A percentile compares a stretch with the other conserved stretches of the same genome.
Conservation (phyloP, 2,329 filamentous ascomycete species). For the Cordyceps pruinosa region DNA sequence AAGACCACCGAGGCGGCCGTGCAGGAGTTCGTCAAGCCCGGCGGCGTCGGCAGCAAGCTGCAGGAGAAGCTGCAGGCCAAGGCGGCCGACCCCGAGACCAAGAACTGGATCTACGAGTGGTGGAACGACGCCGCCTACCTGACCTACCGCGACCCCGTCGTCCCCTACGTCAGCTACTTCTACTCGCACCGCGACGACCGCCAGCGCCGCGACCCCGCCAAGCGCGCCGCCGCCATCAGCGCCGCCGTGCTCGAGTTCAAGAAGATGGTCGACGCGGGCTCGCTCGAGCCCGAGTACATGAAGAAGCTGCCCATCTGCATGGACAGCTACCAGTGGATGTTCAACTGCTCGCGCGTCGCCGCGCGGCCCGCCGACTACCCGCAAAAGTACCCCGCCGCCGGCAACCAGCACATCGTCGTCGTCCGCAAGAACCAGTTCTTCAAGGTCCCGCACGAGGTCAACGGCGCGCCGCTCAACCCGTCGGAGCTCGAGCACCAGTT, state of each 20-base stretch:
- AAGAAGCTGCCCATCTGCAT: constrained; percentile 95
- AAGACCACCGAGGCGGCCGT: constrained; percentile 75
- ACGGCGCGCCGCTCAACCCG: constrained; percentile 79
- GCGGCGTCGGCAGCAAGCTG: constrained; percentile 71
- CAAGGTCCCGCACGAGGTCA: constrained; percentile 77
- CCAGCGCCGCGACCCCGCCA: constrained; percentile 76
- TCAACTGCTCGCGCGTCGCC: constrained; percentile 84
- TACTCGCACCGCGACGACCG: constrained; percentile 97
- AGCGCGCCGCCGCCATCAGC: constrained; percentile 85
- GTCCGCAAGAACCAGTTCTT: constrained; percentile 97
- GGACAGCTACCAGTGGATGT: constrained; percentile 99
- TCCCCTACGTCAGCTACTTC: constrained; percentile 98
- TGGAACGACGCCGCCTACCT: constrained; percentile 97
- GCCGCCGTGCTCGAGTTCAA: constrained; percentile 89
- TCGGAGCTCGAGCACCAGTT: constrained; percentile 89
- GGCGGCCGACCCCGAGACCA: constrained; percentile 69
- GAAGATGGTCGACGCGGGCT: constrained; percentile 74
- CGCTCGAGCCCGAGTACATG: constrained; percentile 96
- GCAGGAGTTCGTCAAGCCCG: constrained; percentile 80
- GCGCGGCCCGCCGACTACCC: constrained; percentile 76
- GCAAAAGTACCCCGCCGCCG: constrained; percentile 66
- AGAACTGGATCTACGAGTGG: constrained; percentile 97
- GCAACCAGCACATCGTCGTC: constrained; percentile 82
- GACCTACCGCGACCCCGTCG: constrained; percentile 86
- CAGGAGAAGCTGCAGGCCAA: constrained; percentile 81